These are phyloP conservation scores for Komagataea norvegica DNA, from an alignment of 1,139 yeast species.

Conservation along the genomic window DNA sequence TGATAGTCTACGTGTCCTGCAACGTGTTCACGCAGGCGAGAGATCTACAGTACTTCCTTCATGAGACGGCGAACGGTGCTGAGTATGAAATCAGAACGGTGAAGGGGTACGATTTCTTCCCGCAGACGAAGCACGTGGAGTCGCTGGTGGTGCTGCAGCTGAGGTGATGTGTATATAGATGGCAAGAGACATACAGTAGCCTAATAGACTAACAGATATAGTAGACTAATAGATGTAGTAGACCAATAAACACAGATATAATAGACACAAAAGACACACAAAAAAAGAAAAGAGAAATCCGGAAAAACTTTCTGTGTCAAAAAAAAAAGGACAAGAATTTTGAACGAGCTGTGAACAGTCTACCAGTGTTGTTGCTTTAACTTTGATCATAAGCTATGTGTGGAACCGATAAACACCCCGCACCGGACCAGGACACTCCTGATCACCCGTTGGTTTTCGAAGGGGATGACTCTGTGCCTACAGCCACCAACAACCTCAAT, in stretches of 20 bases:
- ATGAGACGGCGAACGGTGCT: slow-evolving; percentile 39
- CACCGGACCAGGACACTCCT: not conserved
- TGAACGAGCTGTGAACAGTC: too few species aligned
- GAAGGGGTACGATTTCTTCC: slow-evolving; percentile 83
- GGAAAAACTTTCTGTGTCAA: not conserved
- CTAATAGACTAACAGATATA: too few species aligned
- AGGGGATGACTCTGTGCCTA: slow-evolving; percentile 1
- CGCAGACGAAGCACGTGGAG: slow-evolving; percentile 88
- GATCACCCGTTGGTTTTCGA: slow-evolving; percentile 5
- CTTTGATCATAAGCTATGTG: slow-evolving; percentile 4
- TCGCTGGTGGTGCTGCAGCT: slow-evolving; percentile 62
- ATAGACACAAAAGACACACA: too few species aligned
- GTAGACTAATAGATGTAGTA: too few species aligned
- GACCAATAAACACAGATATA: too few species aligned
- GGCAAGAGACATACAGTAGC: too few species aligned
- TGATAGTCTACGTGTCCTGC: slow-evolving; percentile 76
- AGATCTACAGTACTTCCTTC: slow-evolving; percentile 66
- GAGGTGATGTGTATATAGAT: slow-evolving; percentile 3
- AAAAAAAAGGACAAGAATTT: not conserved
- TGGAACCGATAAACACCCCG: not conserved
- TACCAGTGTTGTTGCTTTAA: too few species aligned
- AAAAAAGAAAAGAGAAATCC: too few species aligned
- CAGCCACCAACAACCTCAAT: not conserved
- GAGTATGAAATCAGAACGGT: slow-evolving; percentile 57
- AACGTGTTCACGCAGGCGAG: slow-evolving; percentile 89